Base-by-base conservation (phyloP, 768 basidiomycete species). In the Sistotremastrum suecicum region DNA sequence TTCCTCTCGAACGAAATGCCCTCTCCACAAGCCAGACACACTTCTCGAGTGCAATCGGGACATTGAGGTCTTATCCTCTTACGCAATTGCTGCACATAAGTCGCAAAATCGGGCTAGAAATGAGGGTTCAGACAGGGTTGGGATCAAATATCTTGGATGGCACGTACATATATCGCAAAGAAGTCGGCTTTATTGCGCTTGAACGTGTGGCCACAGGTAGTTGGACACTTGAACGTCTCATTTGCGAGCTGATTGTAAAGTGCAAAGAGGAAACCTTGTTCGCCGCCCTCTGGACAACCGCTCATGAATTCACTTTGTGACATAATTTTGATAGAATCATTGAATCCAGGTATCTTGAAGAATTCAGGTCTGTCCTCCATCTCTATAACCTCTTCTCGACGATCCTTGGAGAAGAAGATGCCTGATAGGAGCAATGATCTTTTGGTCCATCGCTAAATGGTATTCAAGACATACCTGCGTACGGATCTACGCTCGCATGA, bases 281-380 rank as follows among this genome's bases (percentile, higher is more conserved):
- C 90, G 55, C 81, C 79, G 43, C 85, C 87, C 60, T 94, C 90
- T 0, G 91, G 90, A 62, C 91, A 95, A 12, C 91, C 91, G 59
- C 85, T 87, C 91, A 95, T 95, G 89, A 89, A 95, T 57, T 91
- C 80, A 30, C 86, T 87, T 61, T 87, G 84, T 20, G 80, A 80
- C 74, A 94, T 78, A 37, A 91, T 64, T 51, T 75, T 75, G 33
- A 78, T 68, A 11, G 62, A 61, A 46, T 76, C 72, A 11, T 28
- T 37, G 28, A 20, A 20, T 3, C 46, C 51, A 37, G 60, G 62
- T 5, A 58, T 52, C 46, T 59, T 66, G 37, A 58, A 57, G 8
- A 65, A 58, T 58, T 83, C 80, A 5, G 80, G 71, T 42, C 80
- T 72, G 62, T 91, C 89, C 56, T 91, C 83, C 1, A 91, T 77